Evolutionary conservation across 2,329 filamentous ascomycete species (phyloP).

Genomic region (Magnaporthiopsis incrustans): DNA sequence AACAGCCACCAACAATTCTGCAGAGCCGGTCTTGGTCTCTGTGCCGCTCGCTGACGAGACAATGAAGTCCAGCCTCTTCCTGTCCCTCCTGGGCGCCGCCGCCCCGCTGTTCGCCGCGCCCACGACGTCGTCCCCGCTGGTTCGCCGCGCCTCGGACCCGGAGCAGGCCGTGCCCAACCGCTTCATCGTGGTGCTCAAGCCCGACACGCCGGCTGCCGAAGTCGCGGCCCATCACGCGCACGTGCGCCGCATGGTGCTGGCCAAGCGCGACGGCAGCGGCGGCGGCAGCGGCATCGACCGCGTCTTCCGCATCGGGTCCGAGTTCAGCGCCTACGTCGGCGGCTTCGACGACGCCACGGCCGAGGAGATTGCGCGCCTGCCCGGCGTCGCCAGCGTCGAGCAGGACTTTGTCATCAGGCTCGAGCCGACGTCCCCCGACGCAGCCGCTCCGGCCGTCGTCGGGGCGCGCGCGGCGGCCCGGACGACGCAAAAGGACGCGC

Average conservation of each 20-base stretch:
- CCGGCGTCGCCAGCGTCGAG: constrained; percentile 33
- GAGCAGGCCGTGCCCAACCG: constrained; percentile 24
- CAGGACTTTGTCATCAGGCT: constrained; percentile 26
- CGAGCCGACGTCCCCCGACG: constrained; percentile 18
- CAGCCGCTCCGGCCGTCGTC: constrained; percentile 30
- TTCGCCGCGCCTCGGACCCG: not conserved
- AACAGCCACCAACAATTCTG: too few relatives aligned
- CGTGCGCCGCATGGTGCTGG: constrained; percentile 18
- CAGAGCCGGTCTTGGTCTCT: too few relatives aligned
- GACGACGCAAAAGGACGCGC: constrained; percentile 43
- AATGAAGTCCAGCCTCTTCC: not conserved
- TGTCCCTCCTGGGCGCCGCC: not conserved
- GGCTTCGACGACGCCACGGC: constrained; percentile 32
- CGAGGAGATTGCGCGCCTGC: constrained; percentile 26
- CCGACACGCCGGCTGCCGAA: constrained; percentile 21
- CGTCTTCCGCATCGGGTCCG: constrained; percentile 20
- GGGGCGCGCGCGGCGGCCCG: constrained; percentile 26
- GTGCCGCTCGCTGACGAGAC: not conserved
- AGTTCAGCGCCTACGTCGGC: constrained; percentile 34
- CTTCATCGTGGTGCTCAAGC: constrained; percentile 39
- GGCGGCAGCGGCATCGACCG: constrained; percentile 21
- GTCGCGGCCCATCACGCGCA: constrained; percentile 26
- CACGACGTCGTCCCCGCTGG: not conserved
- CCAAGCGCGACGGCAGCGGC: constrained; percentile 13
- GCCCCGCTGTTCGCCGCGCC: not conserved